Evolutionary conservation across 441 rosid species (phyloP).

Genomic region (Cnidoscolus chayamansa): DNA sequence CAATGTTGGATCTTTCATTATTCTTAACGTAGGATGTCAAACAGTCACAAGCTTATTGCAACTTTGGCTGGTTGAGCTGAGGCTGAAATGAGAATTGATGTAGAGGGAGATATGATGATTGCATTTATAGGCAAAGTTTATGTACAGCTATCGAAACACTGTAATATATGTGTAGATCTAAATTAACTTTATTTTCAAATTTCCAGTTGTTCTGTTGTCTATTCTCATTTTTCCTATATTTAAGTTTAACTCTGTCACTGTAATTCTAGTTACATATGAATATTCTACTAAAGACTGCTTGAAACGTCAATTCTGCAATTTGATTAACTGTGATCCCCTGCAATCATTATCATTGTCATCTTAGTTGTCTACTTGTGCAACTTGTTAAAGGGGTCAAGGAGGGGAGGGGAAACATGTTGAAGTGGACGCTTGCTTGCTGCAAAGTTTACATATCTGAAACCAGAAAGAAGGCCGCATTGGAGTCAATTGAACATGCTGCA

Average conservation of each 20-base stretch:
- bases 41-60: not conserved
- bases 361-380: slow-evolving; percentile 27
- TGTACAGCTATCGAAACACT: not conserved
- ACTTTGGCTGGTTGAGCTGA: not conserved
- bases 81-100: not conserved
- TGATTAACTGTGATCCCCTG: slow-evolving; percentile 20
- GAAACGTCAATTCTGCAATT: not conserved
- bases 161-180: no score
- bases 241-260: not conserved
- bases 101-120: not conserved
- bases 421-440: slow-evolving; percentile 68
- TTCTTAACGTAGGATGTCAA: not conserved
- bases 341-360: slow-evolving; percentile 26
- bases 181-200: not conserved
- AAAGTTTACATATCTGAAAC: slow-evolving; percentile 83
- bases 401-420: slow-evolving; percentile 49
- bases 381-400: slow-evolving; percentile 23
- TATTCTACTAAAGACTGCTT: not conserved
- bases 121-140: not conserved
- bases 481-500: slow-evolving; percentile 59
- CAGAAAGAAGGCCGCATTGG: slow-evolving; percentile 58
- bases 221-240: not conserved
- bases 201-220: not conserved
- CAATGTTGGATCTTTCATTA: not conserved
- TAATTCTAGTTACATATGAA: not conserved